These are phyloP conservation scores for Telfairia occidentalis DNA, from an alignment of 331 rosid genomes.

Conservation along the genomic window DNA sequence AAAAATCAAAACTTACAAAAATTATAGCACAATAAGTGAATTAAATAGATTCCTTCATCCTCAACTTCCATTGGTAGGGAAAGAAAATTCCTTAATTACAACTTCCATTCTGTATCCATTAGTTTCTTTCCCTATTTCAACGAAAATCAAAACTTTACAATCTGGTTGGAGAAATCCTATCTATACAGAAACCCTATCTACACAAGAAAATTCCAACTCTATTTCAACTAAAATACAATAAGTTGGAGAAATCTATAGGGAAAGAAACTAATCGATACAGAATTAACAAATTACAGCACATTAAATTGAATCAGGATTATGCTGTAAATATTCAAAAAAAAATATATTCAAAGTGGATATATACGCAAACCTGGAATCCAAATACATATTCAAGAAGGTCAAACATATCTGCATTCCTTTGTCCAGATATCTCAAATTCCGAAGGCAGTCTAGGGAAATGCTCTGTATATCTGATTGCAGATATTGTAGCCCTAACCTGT, in stretches of 20 bases:
- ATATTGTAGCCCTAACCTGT: slow-evolving; percentile 80
- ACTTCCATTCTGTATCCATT: too few species aligned
- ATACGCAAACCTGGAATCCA: slow-evolving; percentile 80
- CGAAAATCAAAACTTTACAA: too few species aligned
- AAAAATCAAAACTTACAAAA: too few species aligned
- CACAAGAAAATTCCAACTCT: too few species aligned
- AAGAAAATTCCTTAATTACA: too few species aligned
- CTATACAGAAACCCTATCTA: too few species aligned
- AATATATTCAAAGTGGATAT: neutral
- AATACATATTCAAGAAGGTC: slow-evolving; percentile 80
- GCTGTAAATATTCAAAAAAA: neutral
- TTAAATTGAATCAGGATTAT: neutral
- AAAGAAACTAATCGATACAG: neutral
- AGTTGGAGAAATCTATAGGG: neutral
- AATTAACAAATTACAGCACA: neutral
- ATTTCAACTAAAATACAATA: slow-evolving; percentile 4
- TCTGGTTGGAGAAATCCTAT: too few species aligned
- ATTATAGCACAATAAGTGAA: too few species aligned
- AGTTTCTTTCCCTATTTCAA: too few species aligned
- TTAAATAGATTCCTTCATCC: too few species aligned
- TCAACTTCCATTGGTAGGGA: too few species aligned
- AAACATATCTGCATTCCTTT: slow-evolving; percentile 75
- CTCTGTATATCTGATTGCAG: slow-evolving; percentile 65
- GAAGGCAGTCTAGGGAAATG: slow-evolving; percentile 78
- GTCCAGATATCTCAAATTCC: slow-evolving; percentile 53